These are phyloP conservation scores for Picea sitchensis DNA, from an alignment of 75 land plant genomes.

Conservation along the genomic window DNA sequence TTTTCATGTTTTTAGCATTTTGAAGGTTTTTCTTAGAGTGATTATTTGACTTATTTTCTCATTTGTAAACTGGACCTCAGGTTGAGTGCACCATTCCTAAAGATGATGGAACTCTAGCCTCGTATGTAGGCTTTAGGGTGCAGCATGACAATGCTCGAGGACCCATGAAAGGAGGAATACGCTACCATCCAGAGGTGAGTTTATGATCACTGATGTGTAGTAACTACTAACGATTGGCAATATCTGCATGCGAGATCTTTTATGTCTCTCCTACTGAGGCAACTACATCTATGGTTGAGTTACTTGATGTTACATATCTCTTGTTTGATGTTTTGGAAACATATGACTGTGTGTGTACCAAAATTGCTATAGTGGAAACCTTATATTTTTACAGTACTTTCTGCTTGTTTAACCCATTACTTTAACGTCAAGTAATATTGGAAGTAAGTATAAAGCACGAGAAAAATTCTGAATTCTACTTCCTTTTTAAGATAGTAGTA, in stretches of 20 bases:
- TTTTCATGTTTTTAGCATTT: no score
- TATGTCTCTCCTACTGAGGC: not conserved
- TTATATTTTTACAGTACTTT: not conserved
- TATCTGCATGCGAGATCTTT: not conserved
- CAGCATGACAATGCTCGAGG: slow-evolving; percentile 46
- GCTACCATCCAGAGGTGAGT: slow-evolving; percentile 37
- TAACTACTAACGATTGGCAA: not conserved
- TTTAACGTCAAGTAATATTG: not conserved
- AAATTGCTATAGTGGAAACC: not conserved
- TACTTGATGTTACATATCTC: not conserved
- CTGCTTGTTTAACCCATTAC: not conserved
- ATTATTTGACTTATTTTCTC: no score
- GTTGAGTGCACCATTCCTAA: slow-evolving; percentile 39
- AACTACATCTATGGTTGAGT: not conserved
- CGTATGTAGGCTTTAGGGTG: slow-evolving; percentile 36
- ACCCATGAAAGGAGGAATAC: slow-evolving; percentile 42
- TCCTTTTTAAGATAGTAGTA: not conserved
- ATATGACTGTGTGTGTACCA: not conserved
- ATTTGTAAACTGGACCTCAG: slow-evolving; percentile 9
- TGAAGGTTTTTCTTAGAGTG: no score
- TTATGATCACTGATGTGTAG: not conserved
- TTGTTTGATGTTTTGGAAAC: not conserved
- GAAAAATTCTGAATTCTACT: not conserved
- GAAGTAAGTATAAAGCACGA: not conserved
- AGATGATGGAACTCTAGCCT: slow-evolving; percentile 33